Evolutionary conservation across 176 grass and related monocot genomes (phyloP).

Genomic region (Pontederia paniculata): DNA sequence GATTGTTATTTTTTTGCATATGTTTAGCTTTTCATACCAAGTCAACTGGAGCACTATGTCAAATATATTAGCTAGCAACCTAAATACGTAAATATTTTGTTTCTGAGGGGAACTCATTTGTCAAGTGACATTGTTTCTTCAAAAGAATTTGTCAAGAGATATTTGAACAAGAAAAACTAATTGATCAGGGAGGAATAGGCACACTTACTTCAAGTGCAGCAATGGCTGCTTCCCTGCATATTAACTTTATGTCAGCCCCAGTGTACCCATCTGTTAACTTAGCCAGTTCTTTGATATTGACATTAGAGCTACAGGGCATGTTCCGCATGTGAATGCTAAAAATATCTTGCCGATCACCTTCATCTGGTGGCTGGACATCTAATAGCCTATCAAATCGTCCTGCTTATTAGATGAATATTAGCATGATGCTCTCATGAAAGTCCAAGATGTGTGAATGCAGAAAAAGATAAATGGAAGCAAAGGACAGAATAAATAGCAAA

Average conservation of each 20-base stretch:
- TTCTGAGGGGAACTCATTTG: too few species aligned
- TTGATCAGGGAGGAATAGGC: slow-evolving; percentile 4
- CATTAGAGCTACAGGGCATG: slow-evolving; percentile 47
- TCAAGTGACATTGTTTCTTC: too few species aligned
- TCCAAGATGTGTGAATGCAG: slow-evolving; percentile 1
- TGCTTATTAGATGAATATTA: slow-evolving; percentile 18
- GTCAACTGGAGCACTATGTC: too few species aligned
- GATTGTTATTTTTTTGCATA: too few species aligned
- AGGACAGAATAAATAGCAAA: not conserved
- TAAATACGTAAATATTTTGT: too few species aligned
- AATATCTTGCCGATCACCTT: slow-evolving; percentile 64
- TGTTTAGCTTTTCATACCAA: too few species aligned
- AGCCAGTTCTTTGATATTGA: slow-evolving; percentile 59
- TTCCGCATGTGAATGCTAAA: slow-evolving; percentile 55
- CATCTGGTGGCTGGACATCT: slow-evolving; percentile 75
- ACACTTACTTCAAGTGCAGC: slow-evolving; percentile 66
- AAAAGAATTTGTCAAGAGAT: too few species aligned
- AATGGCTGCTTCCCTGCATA: slow-evolving; percentile 82
- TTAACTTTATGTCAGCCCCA: slow-evolving; percentile 70
- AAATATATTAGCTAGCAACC: too few species aligned
- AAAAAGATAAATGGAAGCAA: slow-evolving; percentile 7
- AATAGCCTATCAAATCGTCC: slow-evolving; percentile 83
- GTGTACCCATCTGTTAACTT: slow-evolving; percentile 82
- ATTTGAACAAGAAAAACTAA: not conserved
- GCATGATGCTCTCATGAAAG: not conserved